Conservation (phyloP, 2,329 filamentous ascomycete species). For the Talaromyces marneffei region DNA sequence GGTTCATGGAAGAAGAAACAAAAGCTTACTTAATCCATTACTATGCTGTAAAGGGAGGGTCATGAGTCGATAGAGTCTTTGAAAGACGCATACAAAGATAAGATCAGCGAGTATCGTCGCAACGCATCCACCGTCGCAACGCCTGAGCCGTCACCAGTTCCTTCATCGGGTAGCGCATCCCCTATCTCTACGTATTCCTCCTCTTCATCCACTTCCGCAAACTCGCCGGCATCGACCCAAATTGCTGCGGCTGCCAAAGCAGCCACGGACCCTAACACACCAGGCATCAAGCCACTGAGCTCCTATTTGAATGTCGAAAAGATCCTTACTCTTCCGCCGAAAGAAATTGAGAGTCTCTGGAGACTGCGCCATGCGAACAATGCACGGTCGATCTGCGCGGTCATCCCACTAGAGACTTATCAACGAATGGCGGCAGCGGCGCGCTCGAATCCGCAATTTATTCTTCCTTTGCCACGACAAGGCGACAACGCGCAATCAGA, state of each 20-base stretch:
- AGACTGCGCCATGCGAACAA: conserved; percentile 74
- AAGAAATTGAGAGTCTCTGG: conserved; percentile 86
- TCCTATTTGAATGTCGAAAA: conserved; percentile 77
- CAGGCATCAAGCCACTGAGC: conserved; percentile 58
- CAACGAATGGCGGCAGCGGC: conserved; percentile 64
- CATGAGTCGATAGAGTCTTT: conserved; percentile 55
- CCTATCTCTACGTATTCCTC: conserved; percentile 1
- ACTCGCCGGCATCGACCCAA: conserved; percentile 16
- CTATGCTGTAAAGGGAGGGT: conserved; percentile 49
- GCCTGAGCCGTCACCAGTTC: conserved; percentile 30
- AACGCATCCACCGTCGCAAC: conserved; percentile 55
- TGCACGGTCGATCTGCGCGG: conserved; percentile 72
- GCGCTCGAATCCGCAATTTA: conserved; percentile 74
- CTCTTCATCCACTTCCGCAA: conserved; percentile 8
- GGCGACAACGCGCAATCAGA: conserved; percentile 18
- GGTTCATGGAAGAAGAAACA: not conserved
- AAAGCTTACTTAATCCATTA: not conserved
- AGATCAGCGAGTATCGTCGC: conserved; percentile 67
- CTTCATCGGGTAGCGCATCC: not conserved
- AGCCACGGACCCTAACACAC: conserved; percentile 35
- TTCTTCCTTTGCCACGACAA: conserved; percentile 68
- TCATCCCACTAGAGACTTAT: conserved; percentile 70
- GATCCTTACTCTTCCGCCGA: conserved; percentile 61
- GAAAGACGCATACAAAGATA: conserved; percentile 76
- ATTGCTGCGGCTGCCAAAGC: conserved; percentile 30